phyloP scores from a whole-genome alignment of 2,329 filamentous ascomycete species.

The Amphichorda felina region DNA sequence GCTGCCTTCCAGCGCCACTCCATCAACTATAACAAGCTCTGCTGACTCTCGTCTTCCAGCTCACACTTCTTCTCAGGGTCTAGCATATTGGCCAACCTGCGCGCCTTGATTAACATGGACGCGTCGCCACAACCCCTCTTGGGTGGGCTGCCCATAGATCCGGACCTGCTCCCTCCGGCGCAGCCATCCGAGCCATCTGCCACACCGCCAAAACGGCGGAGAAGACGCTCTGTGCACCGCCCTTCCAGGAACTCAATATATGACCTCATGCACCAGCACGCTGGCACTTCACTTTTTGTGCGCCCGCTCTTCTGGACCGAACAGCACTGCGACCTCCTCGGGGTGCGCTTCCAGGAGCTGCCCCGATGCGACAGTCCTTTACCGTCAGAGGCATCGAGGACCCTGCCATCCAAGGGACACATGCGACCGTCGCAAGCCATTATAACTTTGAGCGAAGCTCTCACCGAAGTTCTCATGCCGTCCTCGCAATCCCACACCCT shows the following conservation, averaged over 20 bases:
- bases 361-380: constrained; percentile 27
- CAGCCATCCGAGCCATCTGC: constrained; percentile 10
- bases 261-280: constrained; percentile 36
- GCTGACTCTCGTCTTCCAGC: neutral
- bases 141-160: constrained; percentile 10
- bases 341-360: constrained; percentile 30
- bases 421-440: constrained; percentile 28
- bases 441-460: constrained; percentile 25
- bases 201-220: constrained; percentile 8
- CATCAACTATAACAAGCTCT: neutral
- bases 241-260: constrained; percentile 38
- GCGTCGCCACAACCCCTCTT: constrained; percentile 6
- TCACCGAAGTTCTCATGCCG: constrained; percentile 29
- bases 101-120: constrained; percentile 15
- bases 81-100: constrained; percentile 16
- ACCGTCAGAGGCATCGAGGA: constrained; percentile 16
- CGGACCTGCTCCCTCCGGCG: constrained; percentile 5
- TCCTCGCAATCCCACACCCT: constrained; percentile 18
- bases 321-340: constrained; percentile 33
- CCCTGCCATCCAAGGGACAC: constrained; percentile 20
- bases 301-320: constrained; percentile 46
- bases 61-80: neutral
- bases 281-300: constrained; percentile 34
- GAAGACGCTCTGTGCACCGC: constrained; percentile 17
- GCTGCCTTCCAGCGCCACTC: constrained; percentile 1